A percentile compares a stretch with the other conserved stretches of the same genome.
Conservation (phyloP, 768 basidiomycete species). For the Daedaleopsis sinensis region DNA sequence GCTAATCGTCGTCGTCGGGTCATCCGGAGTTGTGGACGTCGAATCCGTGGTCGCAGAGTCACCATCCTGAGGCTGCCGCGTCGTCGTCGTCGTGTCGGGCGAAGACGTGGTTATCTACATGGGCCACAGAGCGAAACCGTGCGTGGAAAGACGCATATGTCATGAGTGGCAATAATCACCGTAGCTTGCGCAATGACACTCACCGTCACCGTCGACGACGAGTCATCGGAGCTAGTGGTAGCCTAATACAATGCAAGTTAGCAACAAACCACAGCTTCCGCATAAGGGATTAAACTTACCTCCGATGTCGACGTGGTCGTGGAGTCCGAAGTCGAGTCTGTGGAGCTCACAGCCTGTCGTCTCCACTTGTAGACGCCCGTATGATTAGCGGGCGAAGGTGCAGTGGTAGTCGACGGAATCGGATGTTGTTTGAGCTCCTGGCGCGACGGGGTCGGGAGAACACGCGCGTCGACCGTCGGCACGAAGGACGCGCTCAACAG, state of each 20-base stretch:
- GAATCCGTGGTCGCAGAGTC: background rate
- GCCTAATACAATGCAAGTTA: no score
- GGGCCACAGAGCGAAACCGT: background rate
- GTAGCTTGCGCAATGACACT: background rate
- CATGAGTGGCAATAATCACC: no score
- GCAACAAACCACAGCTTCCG: background rate
- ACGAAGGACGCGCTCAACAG: constrained; percentile 2
- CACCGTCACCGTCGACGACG: background rate
- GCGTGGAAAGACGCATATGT: no score
- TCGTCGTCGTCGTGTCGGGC: background rate
- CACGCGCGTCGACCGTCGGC: constrained; percentile 4
- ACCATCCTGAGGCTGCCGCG: background rate
- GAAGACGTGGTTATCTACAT: background rate
- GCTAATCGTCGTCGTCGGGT: no score
- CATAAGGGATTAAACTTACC: background rate
- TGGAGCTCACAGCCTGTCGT: constrained; percentile 6
- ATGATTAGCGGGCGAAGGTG: background rate
- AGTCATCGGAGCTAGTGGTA: background rate
- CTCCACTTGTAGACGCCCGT: constrained; percentile 8
- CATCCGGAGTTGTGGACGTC: background rate
- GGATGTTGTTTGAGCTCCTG: background rate
- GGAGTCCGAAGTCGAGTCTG: background rate
- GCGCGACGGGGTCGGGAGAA: background rate
- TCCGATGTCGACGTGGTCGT: background rate
- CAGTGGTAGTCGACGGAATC: constrained; percentile 6